Evolutionary conservation across 2,329 filamentous ascomycete genomes (phyloP).

Genomic region (Calonectria crousiana): DNA sequence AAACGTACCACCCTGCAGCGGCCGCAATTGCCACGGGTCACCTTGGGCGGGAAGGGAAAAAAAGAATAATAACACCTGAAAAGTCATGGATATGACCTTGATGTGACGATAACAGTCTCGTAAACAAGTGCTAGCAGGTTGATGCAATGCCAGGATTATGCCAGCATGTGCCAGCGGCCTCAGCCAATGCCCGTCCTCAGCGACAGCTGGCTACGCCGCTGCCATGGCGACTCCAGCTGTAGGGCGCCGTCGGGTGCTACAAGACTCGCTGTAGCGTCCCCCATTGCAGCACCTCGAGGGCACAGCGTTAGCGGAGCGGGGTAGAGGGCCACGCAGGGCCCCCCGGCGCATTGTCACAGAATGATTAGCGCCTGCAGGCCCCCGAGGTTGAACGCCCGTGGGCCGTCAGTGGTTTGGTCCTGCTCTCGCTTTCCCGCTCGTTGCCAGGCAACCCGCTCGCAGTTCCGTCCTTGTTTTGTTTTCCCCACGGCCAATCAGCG

Average conservation of each 20-base stretch:
- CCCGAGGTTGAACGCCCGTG: slow-evolving; percentile 18
- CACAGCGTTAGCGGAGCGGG: slow-evolving; percentile 42
- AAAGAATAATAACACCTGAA: slow-evolving; percentile 7
- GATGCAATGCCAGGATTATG: slow-evolving; percentile 41
- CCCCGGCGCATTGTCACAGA: slow-evolving; percentile 44
- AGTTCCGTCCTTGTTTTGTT: slow-evolving; percentile 45
- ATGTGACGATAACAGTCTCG: slow-evolving; percentile 35
- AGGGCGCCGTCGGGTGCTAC: slow-evolving; percentile 24
- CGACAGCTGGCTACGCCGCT: slow-evolving; percentile 43
- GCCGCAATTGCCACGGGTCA: slow-evolving; percentile 35
- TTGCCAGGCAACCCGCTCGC: slow-evolving; percentile 44
- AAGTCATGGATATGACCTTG: slow-evolving; percentile 36
- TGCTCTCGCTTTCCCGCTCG: slow-evolving; percentile 25
- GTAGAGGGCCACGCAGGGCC: slow-evolving; percentile 24
- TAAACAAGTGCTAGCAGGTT: slow-evolving; percentile 37
- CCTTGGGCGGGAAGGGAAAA: slow-evolving; percentile 26
- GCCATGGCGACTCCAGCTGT: slow-evolving; percentile 47
- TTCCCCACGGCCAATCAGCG: slow-evolving; percentile 47
- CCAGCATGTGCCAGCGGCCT: slow-evolving; percentile 26
- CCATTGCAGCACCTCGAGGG: slow-evolving; percentile 32
- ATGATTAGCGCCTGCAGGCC: slow-evolving; percentile 43
- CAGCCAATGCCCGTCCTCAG: slow-evolving; percentile 38
- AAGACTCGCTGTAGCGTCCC: slow-evolving; percentile 29
- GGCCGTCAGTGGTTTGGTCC: slow-evolving; percentile 24
- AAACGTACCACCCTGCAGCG: slow-evolving; percentile 5